Base-by-base conservation (phyloP, 2,329 filamentous ascomycete genomes). In the Colletotrichum zoysiae region DNA sequence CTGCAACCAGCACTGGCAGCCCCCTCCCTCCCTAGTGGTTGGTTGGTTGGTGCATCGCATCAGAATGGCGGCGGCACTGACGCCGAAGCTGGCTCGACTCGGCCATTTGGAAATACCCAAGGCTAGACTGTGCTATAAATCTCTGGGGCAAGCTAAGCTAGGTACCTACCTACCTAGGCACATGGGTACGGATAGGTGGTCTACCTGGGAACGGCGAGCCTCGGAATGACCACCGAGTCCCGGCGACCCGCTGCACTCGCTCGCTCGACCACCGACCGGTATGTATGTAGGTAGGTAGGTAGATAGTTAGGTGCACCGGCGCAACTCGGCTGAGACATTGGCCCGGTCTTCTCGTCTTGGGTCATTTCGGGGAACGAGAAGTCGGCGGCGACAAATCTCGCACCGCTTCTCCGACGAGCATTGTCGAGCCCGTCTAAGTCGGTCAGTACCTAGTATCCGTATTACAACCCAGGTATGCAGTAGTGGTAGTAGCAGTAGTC, bases 41-140 rank as follows among this genome's bases (percentile, higher is more conserved):
- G 38, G 38, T 40, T 38, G 9, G 7, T 11, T 14, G 14, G 14
- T 55, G 42, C 30, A 30, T 33, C 65, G 44, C 53, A 51, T 42
- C 5, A 23, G 6, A 46, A 46, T 44, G n/a, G 44, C 38, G 44
- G 53, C 66, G 53, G 60, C 53, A 65, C 51, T 59, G 58, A 65
- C 51, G 58, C 56, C 38, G 53, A 61, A 9, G 40, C 40, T 26
- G 55, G 33, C n/a, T 42, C 55, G 33, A 40, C n/a, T 23, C 40
- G 23, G 9, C 30, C 16, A 16, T 20, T 30, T 44, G 40, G 7
- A 44, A 44, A 5, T 30, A 30, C 30, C 30, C 30, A 30, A 30
- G 3, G 14, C 42, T 26, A 18, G 42, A 48, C 9, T 18, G 14
- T 20, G 42, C 42, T 16, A 20, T 20, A 3, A 20, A 44, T 8